Base-by-base conservation (phyloP, 2,329 filamentous ascomycete species). In the Cladosporium sp. region DNA sequence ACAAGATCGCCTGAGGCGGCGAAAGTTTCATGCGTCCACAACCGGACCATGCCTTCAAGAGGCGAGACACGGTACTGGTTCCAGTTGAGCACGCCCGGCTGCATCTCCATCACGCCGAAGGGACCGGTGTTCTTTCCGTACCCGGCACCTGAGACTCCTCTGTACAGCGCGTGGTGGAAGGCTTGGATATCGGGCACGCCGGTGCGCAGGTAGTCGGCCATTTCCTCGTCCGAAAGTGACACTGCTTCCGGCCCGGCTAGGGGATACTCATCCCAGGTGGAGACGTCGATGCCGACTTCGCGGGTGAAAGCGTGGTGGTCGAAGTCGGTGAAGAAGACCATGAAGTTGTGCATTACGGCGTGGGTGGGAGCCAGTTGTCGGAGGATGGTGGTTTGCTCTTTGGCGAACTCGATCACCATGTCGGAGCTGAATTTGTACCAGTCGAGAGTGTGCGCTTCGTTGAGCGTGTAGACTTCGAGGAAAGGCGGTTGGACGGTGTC, bases 381-480 rank as follows among this genome's bases (percentile, higher is more conserved):
- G 3, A 61, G 22, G 7, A 61, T 58, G 13, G 37, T 50, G 2
- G 50, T 47, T 32, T 61, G 58, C 27, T 61, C 58, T 37, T 59
- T 59, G 9, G 58, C 58, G 24, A 61, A 61, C 2, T 57, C 57
- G 7, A 57, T 55, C 7, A 61, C 57, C 58, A 58, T 58, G 39
- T 59, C 58, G 11, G 57, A 59, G 48, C 54, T 57, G 50, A 61
- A 61, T 12, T 39, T 54, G 19, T 59, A 59, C 58, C 58, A 61
- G 20, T 61, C 58, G 3, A 61, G 54, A 3, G 57, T 56, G 19
- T 59, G 58, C 8, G 58, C 58, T 30, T 61, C 53, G 39, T 59
- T 61, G 15, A 52, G 54, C 8, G 57, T 61, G 51, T 61, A 61
- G 3, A 61, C 54, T 19, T 61, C 57, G 18, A 61, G 22, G 43